phyloP scores from a whole-genome alignment of 345 rosid species.

The Gossypium ekmanianum region DNA sequence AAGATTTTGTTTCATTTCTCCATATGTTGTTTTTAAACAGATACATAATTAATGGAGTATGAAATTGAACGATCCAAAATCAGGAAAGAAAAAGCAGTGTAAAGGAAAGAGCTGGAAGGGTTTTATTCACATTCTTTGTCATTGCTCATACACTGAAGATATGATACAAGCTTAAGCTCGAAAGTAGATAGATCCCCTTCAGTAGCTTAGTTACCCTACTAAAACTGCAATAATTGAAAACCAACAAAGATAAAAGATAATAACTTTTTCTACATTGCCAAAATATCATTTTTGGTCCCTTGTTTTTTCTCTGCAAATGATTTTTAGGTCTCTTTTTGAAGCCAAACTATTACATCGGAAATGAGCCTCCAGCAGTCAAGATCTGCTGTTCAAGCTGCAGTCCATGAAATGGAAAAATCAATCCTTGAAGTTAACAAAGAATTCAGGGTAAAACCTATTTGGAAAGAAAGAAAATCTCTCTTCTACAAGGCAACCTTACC shows the following conservation, averaged over 20 bases:
- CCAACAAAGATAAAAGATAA: neutral
- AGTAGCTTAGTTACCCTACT: slow-evolving; percentile 14
- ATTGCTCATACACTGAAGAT: slow-evolving; percentile 13
- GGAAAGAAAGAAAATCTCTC: neutral
- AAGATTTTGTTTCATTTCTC: neutral
- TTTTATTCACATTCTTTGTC: slow-evolving; percentile 15
- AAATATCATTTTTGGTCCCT: neutral
- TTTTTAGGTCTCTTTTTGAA: neutral
- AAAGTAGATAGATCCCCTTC: slow-evolving; percentile 21
- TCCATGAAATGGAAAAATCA: neutral
- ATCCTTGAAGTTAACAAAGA: neutral
- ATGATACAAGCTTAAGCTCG: slow-evolving; percentile 24
- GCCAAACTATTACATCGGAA: neutral
- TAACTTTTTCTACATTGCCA: neutral
- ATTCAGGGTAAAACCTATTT: neutral
- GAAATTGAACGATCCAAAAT: neutral
- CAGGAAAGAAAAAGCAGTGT: neutral
- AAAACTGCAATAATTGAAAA: neutral
- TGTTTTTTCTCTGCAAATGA: slow-evolving; percentile 5
- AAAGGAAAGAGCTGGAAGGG: slow-evolving; percentile 5
- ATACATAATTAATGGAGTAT: neutral
- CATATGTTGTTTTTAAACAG: neutral
- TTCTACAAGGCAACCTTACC: slow-evolving; percentile 20
- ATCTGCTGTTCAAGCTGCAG: slow-evolving; percentile 56
- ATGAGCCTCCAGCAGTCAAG: slow-evolving; percentile 22